Evolutionary conservation across 164 flowering plant species (phyloP).

Genomic region (Dillenia suffruticosa): DNA sequence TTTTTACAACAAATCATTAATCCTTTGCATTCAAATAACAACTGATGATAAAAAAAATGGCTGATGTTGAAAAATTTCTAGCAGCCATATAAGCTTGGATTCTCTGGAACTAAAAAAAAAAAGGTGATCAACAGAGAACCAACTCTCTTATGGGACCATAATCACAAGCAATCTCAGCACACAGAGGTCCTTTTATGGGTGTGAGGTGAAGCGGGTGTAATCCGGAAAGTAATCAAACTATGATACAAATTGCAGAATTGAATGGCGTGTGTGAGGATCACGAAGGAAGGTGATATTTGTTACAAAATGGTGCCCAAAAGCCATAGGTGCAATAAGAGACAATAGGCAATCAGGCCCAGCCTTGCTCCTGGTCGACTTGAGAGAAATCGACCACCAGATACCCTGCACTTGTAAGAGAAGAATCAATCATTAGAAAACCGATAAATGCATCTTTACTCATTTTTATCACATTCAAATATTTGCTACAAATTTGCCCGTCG

Average conservation of each 20-base stretch:
- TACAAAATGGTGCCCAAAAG: slow-evolving; percentile 75
- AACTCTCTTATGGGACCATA: background rate
- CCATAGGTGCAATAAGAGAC: slow-evolving; percentile 79
- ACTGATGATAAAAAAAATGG: too few relatives aligned
- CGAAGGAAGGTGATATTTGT: slow-evolving; percentile 10
- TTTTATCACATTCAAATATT: too few relatives aligned
- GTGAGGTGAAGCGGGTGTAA: too few relatives aligned
- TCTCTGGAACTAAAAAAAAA: slow-evolving; percentile 35
- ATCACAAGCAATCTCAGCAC: too few relatives aligned
- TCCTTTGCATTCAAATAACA: too few relatives aligned
- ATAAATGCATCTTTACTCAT: too few relatives aligned
- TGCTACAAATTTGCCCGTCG: too few relatives aligned
- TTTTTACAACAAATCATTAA: too few relatives aligned
- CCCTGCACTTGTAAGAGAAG: slow-evolving; percentile 44
- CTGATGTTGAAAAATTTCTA: slow-evolving; percentile 13
- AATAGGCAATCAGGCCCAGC: slow-evolving; percentile 73
- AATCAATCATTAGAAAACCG: too few relatives aligned
- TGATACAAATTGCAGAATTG: slow-evolving; percentile 23
- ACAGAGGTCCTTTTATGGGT: too few relatives aligned
- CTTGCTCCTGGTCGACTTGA: slow-evolving; percentile 89
- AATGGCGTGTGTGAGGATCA: background rate
- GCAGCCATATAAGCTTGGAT: slow-evolving; percentile 15
- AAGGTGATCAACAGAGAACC: slow-evolving; percentile 34
- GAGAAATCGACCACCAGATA: slow-evolving; percentile 71
- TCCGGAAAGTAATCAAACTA: background rate